phyloP scores from a whole-genome alignment of 371 early-diverging fungal species.

The Zopfochytrium polystomum region DNA sequence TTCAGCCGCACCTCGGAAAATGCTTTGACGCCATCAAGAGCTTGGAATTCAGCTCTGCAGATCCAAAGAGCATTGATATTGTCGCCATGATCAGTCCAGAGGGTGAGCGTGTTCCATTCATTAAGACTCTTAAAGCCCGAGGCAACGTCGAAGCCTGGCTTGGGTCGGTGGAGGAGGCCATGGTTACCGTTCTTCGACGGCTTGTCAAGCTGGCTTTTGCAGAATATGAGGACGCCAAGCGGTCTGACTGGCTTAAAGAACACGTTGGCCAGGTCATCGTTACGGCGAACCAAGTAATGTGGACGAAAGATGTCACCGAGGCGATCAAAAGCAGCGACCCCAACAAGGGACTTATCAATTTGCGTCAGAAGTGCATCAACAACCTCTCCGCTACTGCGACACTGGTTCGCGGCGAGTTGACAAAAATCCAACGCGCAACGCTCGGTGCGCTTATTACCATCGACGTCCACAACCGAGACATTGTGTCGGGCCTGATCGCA shows the following conservation, averaged over 20 bases:
- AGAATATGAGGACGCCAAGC: slow-evolving; percentile 45
- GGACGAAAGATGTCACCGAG: slow-evolving; percentile 49
- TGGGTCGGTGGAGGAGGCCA: slow-evolving; percentile 54
- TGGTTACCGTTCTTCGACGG: slow-evolving; percentile 45
- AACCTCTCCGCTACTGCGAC: slow-evolving; percentile 45
- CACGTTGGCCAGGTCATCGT: slow-evolving; percentile 54
- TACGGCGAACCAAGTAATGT: slow-evolving; percentile 52
- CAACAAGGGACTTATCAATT: slow-evolving; percentile 26
- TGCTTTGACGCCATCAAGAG: slow-evolving; percentile 58
- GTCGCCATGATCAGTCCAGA: slow-evolving; percentile 52
- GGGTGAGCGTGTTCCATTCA: slow-evolving; percentile 50
- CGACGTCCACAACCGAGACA: slow-evolving; percentile 59
- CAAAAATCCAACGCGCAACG: slow-evolving; percentile 49
- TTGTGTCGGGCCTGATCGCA: slow-evolving; percentile 42
- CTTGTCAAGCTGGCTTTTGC: slow-evolving; percentile 46
- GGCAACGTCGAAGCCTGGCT: slow-evolving; percentile 60
- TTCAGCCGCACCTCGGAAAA: slow-evolving; percentile 56
- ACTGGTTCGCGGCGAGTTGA: slow-evolving; percentile 55
- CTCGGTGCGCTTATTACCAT: slow-evolving; percentile 56
- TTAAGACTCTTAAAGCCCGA: slow-evolving; percentile 52
- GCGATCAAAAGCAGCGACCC: slow-evolving; percentile 44
- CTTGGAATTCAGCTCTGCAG: slow-evolving; percentile 49
- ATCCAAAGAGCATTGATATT: slow-evolving; percentile 54
- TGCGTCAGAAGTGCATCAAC: slow-evolving; percentile 41
- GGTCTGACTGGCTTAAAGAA: slow-evolving; percentile 51